A percentile compares a stretch with the other conserved stretches of the same genome.
These are phyloP conservation scores for Rubroshorea leprosula DNA, from an alignment of 345 rosid species.

Conservation along the genomic window DNA sequence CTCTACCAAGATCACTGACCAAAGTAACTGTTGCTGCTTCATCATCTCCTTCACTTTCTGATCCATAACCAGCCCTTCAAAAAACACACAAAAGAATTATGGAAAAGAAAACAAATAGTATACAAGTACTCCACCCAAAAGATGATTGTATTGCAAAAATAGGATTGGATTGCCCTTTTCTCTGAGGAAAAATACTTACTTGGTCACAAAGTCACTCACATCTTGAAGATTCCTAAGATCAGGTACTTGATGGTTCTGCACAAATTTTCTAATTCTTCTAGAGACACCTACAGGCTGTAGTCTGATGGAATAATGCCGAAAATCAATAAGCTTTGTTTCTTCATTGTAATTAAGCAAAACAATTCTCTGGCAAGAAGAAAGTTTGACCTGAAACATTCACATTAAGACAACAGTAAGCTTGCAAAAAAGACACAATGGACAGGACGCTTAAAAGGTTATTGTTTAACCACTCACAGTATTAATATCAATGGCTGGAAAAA, in stretches of 20 bases:
- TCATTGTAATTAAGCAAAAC: conserved; percentile 86
- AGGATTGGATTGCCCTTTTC: not conserved
- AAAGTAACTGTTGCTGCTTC: conserved; percentile 90
- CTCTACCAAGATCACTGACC: conserved; percentile 69
- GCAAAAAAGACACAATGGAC: not conserved
- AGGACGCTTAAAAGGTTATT: conserved; percentile 6
- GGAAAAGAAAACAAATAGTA: not conserved
- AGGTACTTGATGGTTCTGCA: conserved; percentile 81
- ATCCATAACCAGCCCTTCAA: conserved; percentile 82
- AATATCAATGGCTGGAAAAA: conserved; percentile 85
- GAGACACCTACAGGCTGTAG: conserved; percentile 86
- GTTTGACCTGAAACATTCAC: conserved; percentile 67
- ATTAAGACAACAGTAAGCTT: conserved; percentile 18
- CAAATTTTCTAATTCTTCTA: conserved; percentile 79
- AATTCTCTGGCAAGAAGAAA: conserved; percentile 87
- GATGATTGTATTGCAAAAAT: not conserved
- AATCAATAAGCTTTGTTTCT: conserved; percentile 79
- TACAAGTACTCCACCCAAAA: not conserved
- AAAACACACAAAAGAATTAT: conserved; percentile 7
- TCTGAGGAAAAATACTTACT: conserved; percentile 38
- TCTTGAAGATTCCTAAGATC: conserved; percentile 85
- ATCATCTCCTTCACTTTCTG: conserved; percentile 95
- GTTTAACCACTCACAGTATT: conserved; percentile 62
- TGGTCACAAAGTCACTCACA: conserved; percentile 85
- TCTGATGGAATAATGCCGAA: conserved; percentile 85